A percentile compares a stretch with the other conserved stretches of the same genome.
Conservation (phyloP, 176 grass and related monocot species). For the Oryza brachyantha region DNA sequence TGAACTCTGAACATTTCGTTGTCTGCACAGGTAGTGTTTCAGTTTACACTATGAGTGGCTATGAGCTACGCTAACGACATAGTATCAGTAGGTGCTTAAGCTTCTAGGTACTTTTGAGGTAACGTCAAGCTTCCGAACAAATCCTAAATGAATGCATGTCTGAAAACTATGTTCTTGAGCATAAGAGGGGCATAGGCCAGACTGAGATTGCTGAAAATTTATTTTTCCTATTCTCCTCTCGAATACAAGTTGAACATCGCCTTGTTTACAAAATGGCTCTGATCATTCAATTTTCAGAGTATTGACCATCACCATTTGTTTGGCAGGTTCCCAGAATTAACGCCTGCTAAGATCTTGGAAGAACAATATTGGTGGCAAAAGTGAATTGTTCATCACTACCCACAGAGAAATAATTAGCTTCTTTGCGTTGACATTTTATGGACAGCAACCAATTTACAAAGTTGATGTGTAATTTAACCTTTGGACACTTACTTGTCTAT, state of each 20-base stretch:
- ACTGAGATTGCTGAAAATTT: background rate
- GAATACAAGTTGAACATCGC: background rate
- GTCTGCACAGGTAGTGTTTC: background rate
- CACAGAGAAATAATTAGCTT: constrained; percentile 35
- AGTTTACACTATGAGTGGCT: background rate
- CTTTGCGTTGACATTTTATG: constrained; percentile 8
- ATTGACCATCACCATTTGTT: background rate
- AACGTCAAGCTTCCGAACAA: background rate
- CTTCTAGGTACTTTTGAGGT: background rate
- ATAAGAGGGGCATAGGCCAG: background rate
- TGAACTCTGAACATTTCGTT: background rate
- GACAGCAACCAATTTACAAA: constrained; percentile 45
- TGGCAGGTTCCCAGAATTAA: background rate
- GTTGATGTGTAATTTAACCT: constrained; percentile 39
- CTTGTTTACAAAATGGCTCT: background rate
- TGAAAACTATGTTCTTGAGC: background rate
- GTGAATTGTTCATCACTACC: background rate
- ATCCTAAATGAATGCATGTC: background rate
- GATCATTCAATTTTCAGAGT: background rate
- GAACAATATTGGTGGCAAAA: background rate
- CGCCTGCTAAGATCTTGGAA: background rate
- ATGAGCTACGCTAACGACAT: constrained; percentile 4
- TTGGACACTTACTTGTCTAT: constrained; percentile 27
- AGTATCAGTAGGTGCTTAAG: background rate
- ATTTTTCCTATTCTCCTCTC: background rate